These are phyloP conservation scores for Clavulina sp. DNA, from an alignment of 768 basidiomycete species.

Conservation along the genomic window DNA sequence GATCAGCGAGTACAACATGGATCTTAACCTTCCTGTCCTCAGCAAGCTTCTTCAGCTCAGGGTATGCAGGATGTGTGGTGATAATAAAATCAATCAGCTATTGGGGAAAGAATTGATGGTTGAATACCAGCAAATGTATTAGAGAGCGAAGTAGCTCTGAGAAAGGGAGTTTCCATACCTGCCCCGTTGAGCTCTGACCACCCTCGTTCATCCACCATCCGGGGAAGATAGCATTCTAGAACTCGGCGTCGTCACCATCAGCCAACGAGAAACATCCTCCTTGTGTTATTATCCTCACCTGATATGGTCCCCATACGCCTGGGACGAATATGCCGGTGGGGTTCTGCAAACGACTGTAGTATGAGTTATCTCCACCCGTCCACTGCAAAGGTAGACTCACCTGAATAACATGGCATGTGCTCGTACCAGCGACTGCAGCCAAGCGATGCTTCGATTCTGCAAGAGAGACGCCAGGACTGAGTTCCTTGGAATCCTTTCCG, in stretches of 20 bases:
- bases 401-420: slow-evolving; percentile 90
- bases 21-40: slow-evolving; percentile 26
- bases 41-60: slow-evolving; percentile 44
- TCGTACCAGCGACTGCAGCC: slow-evolving; percentile 89
- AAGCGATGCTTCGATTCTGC: slow-evolving; percentile 66
- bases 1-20: slow-evolving; percentile 38
- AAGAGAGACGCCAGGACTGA: slow-evolving; percentile 39
- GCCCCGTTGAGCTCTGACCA: slow-evolving; percentile 96
- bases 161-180: slow-evolving; percentile 26
- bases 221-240: slow-evolving; percentile 69
- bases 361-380: not conserved
- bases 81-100: slow-evolving; percentile 90
- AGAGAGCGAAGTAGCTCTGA: not conserved
- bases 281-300: slow-evolving; percentile 22
- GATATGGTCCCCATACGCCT: slow-evolving; percentile 88
- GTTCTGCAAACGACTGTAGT: slow-evolving; percentile 31
- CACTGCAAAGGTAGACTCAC: slow-evolving; percentile 21
- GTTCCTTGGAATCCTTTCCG: slow-evolving; percentile 29
- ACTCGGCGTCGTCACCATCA: not conserved
- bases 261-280: not conserved
- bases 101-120: not conserved
- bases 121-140: not conserved
- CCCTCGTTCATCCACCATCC: slow-evolving; percentile 99
- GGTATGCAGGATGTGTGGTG: slow-evolving; percentile 76
- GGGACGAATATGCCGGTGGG: slow-evolving; percentile 69